phyloP scores from a whole-genome alignment of 2,329 filamentous ascomycete species.

The Sporothrix mexicana region DNA sequence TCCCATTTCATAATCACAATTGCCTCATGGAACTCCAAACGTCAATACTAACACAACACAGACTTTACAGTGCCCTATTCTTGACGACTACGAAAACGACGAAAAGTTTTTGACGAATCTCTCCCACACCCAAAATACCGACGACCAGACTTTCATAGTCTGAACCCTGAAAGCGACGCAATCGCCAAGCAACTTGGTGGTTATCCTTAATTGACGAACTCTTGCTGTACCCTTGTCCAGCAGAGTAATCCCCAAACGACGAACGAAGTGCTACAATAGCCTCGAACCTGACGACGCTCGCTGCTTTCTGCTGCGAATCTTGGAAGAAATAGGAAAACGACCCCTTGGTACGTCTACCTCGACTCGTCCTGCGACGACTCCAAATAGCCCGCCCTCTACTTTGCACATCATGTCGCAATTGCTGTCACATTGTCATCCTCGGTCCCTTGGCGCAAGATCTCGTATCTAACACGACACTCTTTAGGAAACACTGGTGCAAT shows the following conservation, averaged over 20 bases:
- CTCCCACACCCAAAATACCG: not conserved
- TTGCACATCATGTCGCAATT: not conserved
- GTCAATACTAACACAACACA: not conserved
- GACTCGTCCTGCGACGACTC: too few relatives aligned
- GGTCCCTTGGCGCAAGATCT: not conserved
- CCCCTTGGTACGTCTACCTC: slow-evolving; percentile 12
- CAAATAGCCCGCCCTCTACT: not conserved
- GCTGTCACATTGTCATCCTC: not conserved
- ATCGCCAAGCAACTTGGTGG: slow-evolving; percentile 8
- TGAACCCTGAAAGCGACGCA: slow-evolving; percentile 15
- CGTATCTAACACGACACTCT: slow-evolving; percentile 8
- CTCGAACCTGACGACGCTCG: slow-evolving; percentile 35
- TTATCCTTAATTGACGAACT: slow-evolving; percentile 15
- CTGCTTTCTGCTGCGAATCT: slow-evolving; percentile 36
- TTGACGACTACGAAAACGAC: slow-evolving; percentile 17
- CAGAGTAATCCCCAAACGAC: slow-evolving; percentile 21
- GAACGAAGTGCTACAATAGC: slow-evolving; percentile 8
- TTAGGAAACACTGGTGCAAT: slow-evolving; percentile 25
- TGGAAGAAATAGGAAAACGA: not conserved
- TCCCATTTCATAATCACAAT: not conserved
- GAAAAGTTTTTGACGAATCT: slow-evolving; percentile 7
- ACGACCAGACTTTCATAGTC: slow-evolving; percentile 19
- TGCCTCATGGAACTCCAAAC: not conserved
- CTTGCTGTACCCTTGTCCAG: slow-evolving; percentile 14
- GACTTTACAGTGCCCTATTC: not conserved